Conservation (phyloP, 768 basidiomycete genomes). For the Kwoniella europaea region DNA sequence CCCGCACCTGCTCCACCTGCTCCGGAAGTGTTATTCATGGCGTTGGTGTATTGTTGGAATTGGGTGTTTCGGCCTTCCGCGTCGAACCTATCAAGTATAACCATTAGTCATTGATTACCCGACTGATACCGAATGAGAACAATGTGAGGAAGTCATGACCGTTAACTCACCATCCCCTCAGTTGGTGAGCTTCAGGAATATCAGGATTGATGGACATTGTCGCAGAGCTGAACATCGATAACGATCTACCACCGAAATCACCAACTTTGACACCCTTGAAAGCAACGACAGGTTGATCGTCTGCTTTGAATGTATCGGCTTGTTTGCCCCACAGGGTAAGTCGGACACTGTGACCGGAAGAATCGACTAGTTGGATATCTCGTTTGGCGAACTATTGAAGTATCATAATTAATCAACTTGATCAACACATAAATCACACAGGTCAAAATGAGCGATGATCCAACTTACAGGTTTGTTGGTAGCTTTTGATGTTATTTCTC, state of each 20-base stretch:
- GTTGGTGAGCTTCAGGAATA: conserved; percentile 79
- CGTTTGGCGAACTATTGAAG: conserved; percentile 75
- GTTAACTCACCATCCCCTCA: conserved; percentile 77
- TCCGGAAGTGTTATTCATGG: conserved; percentile 31
- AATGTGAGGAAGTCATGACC: background rate
- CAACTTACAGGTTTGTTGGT: conserved; percentile 68
- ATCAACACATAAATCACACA: conserved; percentile 7
- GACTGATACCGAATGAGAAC: background rate
- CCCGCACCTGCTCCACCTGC: conserved; percentile 7
- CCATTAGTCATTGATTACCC: background rate
- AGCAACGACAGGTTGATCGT: conserved; percentile 75
- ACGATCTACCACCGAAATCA: conserved; percentile 86
- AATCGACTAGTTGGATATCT: conserved; percentile 86
- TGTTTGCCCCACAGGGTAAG: conserved; percentile 96
- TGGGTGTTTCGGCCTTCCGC: conserved; percentile 66
- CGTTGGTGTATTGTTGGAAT: conserved; percentile 74
- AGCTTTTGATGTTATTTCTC: conserved; percentile 76
- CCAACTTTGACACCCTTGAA: conserved; percentile 93
- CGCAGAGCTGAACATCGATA: conserved; percentile 81
- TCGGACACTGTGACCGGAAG: conserved; percentile 74
- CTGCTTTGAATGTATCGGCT: conserved; percentile 76
- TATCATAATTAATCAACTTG: background rate
- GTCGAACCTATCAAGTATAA: conserved; percentile 66
- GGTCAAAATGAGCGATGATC: background rate
- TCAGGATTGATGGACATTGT: conserved; percentile 87